phyloP scores from a whole-genome alignment of 331 rosid genomes.

The Ulmus americana region DNA sequence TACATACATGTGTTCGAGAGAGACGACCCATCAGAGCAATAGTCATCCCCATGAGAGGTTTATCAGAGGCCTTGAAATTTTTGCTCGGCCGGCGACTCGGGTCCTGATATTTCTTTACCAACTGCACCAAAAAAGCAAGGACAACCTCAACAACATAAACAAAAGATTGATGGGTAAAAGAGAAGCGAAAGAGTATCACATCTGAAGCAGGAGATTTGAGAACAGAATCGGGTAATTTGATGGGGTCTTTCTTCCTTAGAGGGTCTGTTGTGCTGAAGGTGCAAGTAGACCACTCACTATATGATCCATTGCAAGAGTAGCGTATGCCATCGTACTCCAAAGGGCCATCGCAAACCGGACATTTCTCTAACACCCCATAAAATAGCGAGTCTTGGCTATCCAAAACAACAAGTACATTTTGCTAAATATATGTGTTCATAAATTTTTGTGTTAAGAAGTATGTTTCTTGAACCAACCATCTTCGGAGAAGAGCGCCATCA shows the following conservation, averaged over 20 bases:
- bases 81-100: constrained; percentile 39
- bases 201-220: constrained; percentile 46
- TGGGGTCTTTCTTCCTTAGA: constrained; percentile 53
- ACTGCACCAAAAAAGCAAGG: constrained; percentile 27
- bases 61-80: constrained; percentile 42
- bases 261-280: constrained; percentile 63
- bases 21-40: constrained; percentile 78
- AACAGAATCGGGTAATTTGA: constrained; percentile 55
- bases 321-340: constrained; percentile 61
- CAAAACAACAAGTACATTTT: background rate
- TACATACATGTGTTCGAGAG: constrained; percentile 55
- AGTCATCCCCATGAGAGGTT: constrained; percentile 63
- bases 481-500: constrained; percentile 33
- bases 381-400: constrained; percentile 73
- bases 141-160: background rate
- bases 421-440: too few relatives aligned
- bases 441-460: background rate
- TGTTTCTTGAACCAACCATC: constrained; percentile 39
- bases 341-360: constrained; percentile 60
- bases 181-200: constrained; percentile 25
- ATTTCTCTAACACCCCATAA: constrained; percentile 57
- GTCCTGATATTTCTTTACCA: constrained; percentile 61
- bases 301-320: constrained; percentile 54
- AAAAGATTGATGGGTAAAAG: background rate
- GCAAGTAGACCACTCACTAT: constrained; percentile 78